Base-by-base conservation (phyloP, 108 stramenopile genomes). In the Pseudonitzschia delicatissima region DNA sequence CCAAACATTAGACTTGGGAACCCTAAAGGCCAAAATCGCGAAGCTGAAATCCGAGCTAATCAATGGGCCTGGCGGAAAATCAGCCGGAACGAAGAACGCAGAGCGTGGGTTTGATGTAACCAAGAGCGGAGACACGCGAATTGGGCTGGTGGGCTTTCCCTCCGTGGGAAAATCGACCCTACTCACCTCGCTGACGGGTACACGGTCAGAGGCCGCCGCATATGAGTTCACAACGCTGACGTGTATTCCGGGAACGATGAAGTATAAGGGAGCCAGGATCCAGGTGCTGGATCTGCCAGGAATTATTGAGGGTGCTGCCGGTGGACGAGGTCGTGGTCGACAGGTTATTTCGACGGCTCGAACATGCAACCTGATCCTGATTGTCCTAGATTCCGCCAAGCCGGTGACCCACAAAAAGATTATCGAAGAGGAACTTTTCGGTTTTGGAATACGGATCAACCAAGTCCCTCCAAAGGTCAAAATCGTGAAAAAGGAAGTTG, bases 181-280 rank as follows among this genome's bases (percentile, higher is more conserved):
- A 26, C 69, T 99, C 52, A 98, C 97, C 49, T 79, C 80, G 15
- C 73, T 99, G 9, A 99, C 99, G 2, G 98, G 97, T 12, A 99
- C 98, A 1, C 73, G 83, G 57, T 84, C 81, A 37, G 94, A 96
- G 69, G 97, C 97, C 7, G 98, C 98, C 6, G 96, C 92, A 0
- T 98, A 98, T 68, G 98, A 98, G 74, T 99, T 99, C 72, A 99
- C 99, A 6, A 99, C 99, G 6, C 77, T 99, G 27, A 98, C 97
- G 0, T 98, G 98, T 48, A 98, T 98, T 44, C 99, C 99, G 9
- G 99, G 99, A 36, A 98, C 96, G 8, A 92, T 99, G 93, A 87
- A 98, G 66, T 99, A 83, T 71, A 91, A 94, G 57, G 98, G 99
- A 17, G 98, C 99, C n/a, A 76, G 94, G 52, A 97, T 99, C 55